Evolutionary conservation across 352 stramenopile genomes (phyloP), one percentile per base, ranked within the genome.

Genomic region (Blastocystis sp.): DNA sequence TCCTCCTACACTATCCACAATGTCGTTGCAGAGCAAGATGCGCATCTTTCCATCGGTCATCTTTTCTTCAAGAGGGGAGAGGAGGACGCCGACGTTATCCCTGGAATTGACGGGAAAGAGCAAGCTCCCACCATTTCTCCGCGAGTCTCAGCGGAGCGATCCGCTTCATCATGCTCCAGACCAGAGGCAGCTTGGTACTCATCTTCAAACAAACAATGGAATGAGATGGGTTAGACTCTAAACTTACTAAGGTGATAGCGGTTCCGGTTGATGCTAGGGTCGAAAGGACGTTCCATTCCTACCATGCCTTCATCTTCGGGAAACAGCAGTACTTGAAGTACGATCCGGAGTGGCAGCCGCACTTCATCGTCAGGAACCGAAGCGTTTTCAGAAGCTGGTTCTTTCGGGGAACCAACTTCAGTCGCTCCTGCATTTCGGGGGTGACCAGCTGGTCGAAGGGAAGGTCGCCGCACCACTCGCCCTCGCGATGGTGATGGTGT

Each of bases 21-120:
- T 73, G 48, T 88, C 87, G 46, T 88, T 88, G n/a, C 79, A 87
- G 11, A 88, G 46, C 46, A 88, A 34, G 8, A 88, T 51, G 1
- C 42, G 29, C n/a, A 27, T 54, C 40, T 78, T 69, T 14, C 61
- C 79, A 11, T 84, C 46, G 6, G 34, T 71, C 8, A 64, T 18
- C 27, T 64, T 36, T 3, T 78, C 61, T 32, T 21, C 34, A 21
- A 67, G 36, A n/a, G 75, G 65, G 46, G 67, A 44, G 9, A 88
- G 36, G 9, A 88, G 73, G n/a, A 87, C 27, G 29, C 85, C 85
- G 0, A 87, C 81, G 46, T 88, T 88, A 75, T 88, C 85, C 85
- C 61, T 73, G 46, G 8, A 9, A 46, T 9, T 18, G 42, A 73
- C 7, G 18, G 1, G 1, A 16, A 24, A 3, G 24, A 49, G 21